Percentiles rank a stretch among this genome's conserved stretches.
phyloP scores from a whole-genome alignment of 2,329 filamentous ascomycete genomes.

The Pezicula carpinea region DNA sequence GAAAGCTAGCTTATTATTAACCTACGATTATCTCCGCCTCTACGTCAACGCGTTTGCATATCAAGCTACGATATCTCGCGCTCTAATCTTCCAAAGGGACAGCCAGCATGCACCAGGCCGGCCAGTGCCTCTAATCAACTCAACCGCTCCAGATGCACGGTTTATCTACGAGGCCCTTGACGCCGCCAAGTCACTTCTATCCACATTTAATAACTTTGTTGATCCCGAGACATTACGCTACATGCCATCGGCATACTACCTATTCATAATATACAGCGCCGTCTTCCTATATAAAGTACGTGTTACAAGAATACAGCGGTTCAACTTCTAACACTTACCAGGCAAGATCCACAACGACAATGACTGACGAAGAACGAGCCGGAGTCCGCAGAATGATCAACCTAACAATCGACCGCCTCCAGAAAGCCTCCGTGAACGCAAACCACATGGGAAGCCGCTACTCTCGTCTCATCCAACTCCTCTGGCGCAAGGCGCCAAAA shows the following conservation, averaged over 20 bases:
- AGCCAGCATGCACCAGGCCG: constrained; percentile 36
- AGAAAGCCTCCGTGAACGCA: constrained; percentile 50
- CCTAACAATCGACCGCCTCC: constrained; percentile 54
- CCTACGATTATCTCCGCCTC: constrained; percentile 67
- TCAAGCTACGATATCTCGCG: constrained; percentile 60
- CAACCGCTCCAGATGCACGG: constrained; percentile 57
- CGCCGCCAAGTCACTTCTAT: constrained; percentile 57
- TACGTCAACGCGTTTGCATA: constrained; percentile 76
- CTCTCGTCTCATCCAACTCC: constrained; percentile 52
- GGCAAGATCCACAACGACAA: constrained; percentile 23
- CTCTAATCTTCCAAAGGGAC: constrained; percentile 23
- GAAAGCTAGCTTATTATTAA: constrained; percentile 63
- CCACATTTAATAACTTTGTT: constrained; percentile 54
- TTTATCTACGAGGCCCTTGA: constrained; percentile 65
- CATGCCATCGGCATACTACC: constrained; percentile 60
- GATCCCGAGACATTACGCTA: constrained; percentile 56
- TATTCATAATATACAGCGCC: constrained; percentile 58
- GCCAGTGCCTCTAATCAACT: constrained; percentile 27
- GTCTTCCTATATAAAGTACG: constrained; percentile 61
- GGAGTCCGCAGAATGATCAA: constrained; percentile 52
- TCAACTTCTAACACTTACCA: neutral
- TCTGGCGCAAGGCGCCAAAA: constrained; percentile 45
- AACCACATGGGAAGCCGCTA: constrained; percentile 60
- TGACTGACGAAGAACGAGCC: constrained; percentile 39
- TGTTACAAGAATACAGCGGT: constrained; percentile 50